These are phyloP conservation scores for Aschersonia sp. DNA, from an alignment of 2,329 filamentous ascomycete genomes.

Conservation along the genomic window DNA sequence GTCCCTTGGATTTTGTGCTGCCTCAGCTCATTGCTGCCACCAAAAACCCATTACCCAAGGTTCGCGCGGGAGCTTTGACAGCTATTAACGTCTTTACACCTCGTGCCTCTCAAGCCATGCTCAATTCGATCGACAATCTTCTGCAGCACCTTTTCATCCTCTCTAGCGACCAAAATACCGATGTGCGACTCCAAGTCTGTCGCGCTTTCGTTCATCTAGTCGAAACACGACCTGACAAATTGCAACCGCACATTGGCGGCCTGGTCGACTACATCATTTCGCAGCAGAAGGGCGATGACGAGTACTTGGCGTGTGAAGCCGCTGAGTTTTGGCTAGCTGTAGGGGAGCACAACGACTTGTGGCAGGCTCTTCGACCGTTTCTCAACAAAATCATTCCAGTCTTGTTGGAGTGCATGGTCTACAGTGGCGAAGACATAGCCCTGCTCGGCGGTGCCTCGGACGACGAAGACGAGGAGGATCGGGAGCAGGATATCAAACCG, in stretches of 20 bases:
- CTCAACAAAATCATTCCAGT: constrained; percentile 79
- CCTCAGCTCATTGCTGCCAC: constrained; percentile 85
- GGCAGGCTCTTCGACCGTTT: constrained; percentile 61
- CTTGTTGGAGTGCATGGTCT: constrained; percentile 87
- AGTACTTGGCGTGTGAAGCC: constrained; percentile 83
- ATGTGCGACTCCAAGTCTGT: constrained; percentile 86
- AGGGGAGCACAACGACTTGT: constrained; percentile 72
- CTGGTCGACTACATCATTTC: constrained; percentile 86
- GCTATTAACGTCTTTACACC: constrained; percentile 88
- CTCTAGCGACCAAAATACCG: constrained; percentile 58
- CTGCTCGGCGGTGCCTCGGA: constrained; percentile 71
- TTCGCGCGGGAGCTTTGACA: constrained; percentile 65
- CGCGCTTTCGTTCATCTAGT: constrained; percentile 85
- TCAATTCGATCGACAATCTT: constrained; percentile 67
- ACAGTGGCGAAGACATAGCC: constrained; percentile 84
- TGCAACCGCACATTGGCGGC: constrained; percentile 73
- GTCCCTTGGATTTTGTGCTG: constrained; percentile 75
- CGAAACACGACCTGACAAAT: constrained; percentile 78
- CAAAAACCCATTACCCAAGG: constrained; percentile 57
- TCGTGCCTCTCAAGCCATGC: constrained; percentile 67
- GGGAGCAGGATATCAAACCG: constrained; percentile 80
- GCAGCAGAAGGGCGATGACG: constrained; percentile 78
- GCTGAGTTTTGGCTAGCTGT: constrained; percentile 96
- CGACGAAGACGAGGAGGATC: constrained; percentile 85
- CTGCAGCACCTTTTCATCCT: constrained; percentile 72